Conservation (phyloP, 345 rosid species). For the Limnanthes douglasii region DNA sequence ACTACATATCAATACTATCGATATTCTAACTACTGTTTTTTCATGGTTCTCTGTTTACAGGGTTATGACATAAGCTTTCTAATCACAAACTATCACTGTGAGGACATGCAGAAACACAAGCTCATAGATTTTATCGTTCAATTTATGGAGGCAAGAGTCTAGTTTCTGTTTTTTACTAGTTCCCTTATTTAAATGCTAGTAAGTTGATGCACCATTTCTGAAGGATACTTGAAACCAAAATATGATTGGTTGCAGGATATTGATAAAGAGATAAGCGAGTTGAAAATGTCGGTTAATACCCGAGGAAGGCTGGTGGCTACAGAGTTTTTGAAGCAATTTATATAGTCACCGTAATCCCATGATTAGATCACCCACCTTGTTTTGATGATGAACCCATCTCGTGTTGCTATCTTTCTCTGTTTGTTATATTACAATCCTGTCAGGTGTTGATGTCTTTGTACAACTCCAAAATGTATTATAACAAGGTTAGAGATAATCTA, state of each 20-base stretch:
- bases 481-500: too few species aligned
- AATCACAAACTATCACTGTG: constrained; percentile 89
- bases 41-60: constrained; percentile 25
- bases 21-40: not conserved
- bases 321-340: constrained; percentile 84
- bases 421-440: too few species aligned
- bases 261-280: constrained; percentile 81
- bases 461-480: too few species aligned
- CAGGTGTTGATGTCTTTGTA: too few species aligned
- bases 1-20: too few species aligned
- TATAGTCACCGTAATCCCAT: too few species aligned
- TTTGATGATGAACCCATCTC: too few species aligned
- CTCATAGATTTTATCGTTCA: constrained; percentile 93
- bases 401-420: too few species aligned
- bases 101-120: constrained; percentile 96
- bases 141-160: constrained; percentile 87
- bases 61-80: constrained; percentile 98
- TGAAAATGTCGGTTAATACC: constrained; percentile 83
- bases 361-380: too few species aligned
- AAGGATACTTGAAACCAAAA: constrained; percentile 1
- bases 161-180: not conserved
- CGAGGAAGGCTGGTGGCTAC: constrained; percentile 89
- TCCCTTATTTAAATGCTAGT: constrained; percentile 1
- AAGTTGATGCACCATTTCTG: not conserved
- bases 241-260: constrained; percentile 57